Evolutionary conservation across 331 rosid species (phyloP).

Genomic region (Cydonia oblonga): DNA sequence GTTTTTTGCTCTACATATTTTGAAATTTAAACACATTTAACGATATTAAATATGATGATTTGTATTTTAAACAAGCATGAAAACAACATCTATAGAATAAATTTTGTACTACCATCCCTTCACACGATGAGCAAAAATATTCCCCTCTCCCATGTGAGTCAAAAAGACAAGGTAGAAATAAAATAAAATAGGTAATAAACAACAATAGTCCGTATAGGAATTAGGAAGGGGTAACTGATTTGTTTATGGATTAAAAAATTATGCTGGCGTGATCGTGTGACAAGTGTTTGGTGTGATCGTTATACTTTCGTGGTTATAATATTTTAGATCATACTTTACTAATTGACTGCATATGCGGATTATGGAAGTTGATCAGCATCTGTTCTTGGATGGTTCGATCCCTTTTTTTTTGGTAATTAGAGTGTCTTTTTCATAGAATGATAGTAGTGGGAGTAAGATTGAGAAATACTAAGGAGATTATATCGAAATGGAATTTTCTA

Average conservation of each 20-base stretch:
- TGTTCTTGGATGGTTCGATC: no score
- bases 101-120: rapidly evolving
- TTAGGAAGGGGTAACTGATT: not conserved
- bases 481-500: no score
- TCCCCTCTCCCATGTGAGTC: not conserved
- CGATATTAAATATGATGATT: no score
- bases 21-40: no score
- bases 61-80: no score
- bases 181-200: not conserved
- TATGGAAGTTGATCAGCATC: not conserved
- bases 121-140: no score
- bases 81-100: no score
- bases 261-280: not conserved
- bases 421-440: no score
- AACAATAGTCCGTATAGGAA: not conserved
- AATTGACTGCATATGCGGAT: not conserved
- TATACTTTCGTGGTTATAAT: not conserved
- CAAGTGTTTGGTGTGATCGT: not conserved
- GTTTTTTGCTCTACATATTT: rapidly evolving
- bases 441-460: not conserved
- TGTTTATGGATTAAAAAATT: not conserved
- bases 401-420: no score
- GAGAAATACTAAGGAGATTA: not conserved
- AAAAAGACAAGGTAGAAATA: not conserved
- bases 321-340: not conserved